These are phyloP conservation scores for Colletotrichum sp. DNA, from an alignment of 2,329 filamentous ascomycete genomes.

Conservation along the genomic window DNA sequence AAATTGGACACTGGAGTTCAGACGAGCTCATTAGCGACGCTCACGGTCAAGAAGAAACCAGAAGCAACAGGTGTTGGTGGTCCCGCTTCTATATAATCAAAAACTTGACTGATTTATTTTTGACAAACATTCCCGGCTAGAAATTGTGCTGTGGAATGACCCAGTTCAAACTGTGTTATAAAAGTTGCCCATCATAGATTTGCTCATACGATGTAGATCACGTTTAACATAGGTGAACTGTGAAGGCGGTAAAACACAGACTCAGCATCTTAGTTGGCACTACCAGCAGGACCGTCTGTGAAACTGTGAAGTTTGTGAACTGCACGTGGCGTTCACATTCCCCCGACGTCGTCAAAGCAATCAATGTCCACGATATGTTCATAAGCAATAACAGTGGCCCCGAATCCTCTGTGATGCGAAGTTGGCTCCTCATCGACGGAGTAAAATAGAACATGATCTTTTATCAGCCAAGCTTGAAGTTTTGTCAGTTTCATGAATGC, in stretches of 20 bases:
- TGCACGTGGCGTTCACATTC: neutral
- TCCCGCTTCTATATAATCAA: neutral
- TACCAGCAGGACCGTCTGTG: neutral
- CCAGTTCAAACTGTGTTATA: neutral
- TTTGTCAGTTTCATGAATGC: no score
- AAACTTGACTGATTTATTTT: neutral
- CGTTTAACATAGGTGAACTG: neutral
- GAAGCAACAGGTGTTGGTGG: neutral
- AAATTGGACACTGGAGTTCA: neutral
- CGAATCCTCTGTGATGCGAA: neutral
- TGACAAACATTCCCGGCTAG: no score
- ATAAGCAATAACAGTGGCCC: neutral
- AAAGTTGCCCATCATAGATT: neutral
- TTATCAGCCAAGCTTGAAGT: no score
- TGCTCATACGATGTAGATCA: neutral
- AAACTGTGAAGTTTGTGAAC: neutral
- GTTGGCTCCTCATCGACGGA: neutral
- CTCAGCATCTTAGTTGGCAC: neutral
- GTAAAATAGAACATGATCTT: no score
- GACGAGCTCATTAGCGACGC: neutral
- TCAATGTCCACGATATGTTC: neutral
- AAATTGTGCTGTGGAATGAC: no score
- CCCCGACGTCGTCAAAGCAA: neutral
- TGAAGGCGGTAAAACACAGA: neutral
- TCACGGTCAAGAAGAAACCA: neutral